These are phyloP conservation scores for Fusarium odoratissimum DNA, from an alignment of 2,329 filamentous ascomycete species.

Conservation along the genomic window DNA sequence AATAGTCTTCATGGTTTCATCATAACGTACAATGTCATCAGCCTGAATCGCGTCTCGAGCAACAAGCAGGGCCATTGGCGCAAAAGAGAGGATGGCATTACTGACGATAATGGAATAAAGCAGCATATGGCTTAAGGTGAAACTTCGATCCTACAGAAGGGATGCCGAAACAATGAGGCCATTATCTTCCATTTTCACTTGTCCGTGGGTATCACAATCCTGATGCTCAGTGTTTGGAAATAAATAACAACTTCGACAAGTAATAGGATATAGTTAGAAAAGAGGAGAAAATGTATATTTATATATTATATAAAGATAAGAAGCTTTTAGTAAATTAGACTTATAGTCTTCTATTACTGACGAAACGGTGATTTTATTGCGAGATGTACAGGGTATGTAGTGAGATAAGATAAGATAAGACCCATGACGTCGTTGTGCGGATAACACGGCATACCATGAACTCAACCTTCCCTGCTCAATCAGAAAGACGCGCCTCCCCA, in stretches of 20 bases:
- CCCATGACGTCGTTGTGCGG: neutral
- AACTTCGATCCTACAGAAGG: too few relatives aligned
- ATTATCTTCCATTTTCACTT: accelerated
- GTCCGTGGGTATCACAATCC: accelerated
- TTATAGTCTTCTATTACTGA: accelerated
- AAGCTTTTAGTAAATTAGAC: neutral
- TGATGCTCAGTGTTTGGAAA: accelerated
- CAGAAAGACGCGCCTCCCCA: accelerated
- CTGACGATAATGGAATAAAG: accelerated
- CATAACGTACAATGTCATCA: neutral
- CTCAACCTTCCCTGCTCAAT: accelerated
- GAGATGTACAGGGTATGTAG: neutral
- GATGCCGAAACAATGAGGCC: too few relatives aligned
- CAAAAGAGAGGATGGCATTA: accelerated
- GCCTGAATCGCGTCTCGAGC: neutral
- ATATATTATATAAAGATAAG: accelerated
- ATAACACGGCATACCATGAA: neutral
- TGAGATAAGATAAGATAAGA: neutral
- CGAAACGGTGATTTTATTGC: accelerated
- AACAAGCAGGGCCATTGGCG: accelerated
- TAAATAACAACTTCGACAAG: too few relatives aligned
- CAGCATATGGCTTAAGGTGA: neutral
- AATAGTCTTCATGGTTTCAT: neutral
- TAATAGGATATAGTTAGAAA: neutral
- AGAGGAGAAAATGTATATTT: accelerated